Conservation (phyloP, 2,329 filamentous ascomycete species). For the Fusarium sarcochroum region DNA sequence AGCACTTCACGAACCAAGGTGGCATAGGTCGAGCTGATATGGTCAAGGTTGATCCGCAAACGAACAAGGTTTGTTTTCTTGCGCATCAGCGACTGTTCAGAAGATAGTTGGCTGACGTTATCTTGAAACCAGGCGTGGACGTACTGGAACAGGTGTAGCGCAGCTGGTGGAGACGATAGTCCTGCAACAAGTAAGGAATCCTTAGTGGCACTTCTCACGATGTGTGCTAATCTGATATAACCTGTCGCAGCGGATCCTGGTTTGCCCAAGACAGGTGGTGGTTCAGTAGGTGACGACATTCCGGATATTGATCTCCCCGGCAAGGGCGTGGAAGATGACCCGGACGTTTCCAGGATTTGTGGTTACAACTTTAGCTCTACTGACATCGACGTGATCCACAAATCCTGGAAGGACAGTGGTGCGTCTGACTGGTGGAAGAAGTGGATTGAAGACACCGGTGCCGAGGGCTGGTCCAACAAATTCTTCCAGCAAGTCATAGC, state of each 20-base stretch:
- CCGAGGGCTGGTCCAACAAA: no score
- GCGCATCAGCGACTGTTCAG: accelerated
- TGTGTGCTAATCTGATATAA: background rate
- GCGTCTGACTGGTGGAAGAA: no score
- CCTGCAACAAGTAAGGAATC: background rate
- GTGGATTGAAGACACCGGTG: no score
- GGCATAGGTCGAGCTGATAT: conserved; percentile 6
- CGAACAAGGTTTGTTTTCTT: background rate
- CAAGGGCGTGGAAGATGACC: background rate
- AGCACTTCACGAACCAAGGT: conserved; percentile 9
- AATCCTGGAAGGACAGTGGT: no score
- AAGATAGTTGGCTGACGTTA: background rate
- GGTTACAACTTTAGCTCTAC: background rate
- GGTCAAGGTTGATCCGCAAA: conserved; percentile 1
- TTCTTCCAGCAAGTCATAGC: no score
- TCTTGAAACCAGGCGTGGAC: background rate
- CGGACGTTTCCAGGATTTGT: background rate
- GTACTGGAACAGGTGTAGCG: background rate
- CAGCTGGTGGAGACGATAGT: conserved; percentile 7
- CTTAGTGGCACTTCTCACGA: accelerated
- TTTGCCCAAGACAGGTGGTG: background rate
- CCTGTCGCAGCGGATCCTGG: background rate
- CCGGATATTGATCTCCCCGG: background rate
- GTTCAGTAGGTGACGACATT: background rate
- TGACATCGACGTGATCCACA: background rate